Percentiles rank a stretch among this genome's conserved stretches.
Conservation (phyloP, 164 flowering plant species). For the Nelumbo lutea region DNA sequence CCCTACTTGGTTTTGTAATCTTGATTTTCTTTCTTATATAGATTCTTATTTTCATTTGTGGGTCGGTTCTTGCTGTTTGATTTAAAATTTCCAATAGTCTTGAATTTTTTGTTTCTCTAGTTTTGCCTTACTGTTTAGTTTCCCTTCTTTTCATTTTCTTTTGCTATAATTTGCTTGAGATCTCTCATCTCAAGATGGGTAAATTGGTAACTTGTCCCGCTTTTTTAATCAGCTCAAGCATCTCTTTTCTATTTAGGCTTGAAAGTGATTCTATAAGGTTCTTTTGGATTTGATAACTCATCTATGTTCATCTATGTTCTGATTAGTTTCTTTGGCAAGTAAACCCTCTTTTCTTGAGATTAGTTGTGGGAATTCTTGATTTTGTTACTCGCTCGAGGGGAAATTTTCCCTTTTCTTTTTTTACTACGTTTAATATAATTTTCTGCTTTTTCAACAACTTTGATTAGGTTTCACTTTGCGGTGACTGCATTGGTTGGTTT, state of each 20-base stretch:
- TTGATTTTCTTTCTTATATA: too few species aligned
- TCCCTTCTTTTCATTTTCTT: neutral
- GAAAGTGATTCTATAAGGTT: too few species aligned
- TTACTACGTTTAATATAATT: neutral
- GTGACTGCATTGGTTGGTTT: conserved; percentile 84
- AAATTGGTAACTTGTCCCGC: neutral
- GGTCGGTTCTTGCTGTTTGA: too few species aligned
- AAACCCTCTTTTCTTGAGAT: neutral
- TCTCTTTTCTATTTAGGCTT: neutral
- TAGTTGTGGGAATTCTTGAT: neutral
- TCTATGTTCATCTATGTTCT: neutral
- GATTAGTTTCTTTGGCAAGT: neutral
- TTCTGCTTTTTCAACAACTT: conserved; percentile 41
- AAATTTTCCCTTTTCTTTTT: neutral
- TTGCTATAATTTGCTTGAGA: neutral
- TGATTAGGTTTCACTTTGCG: conserved; percentile 88
- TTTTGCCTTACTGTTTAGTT: too few species aligned
- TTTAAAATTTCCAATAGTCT: too few species aligned
- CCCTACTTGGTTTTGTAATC: too few species aligned
- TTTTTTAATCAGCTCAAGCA: neutral
- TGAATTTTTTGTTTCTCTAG: too few species aligned
- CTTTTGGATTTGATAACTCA: neutral
- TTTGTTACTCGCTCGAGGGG: neutral
- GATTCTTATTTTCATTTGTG: neutral
- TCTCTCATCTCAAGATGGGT: neutral